Evolutionary conservation across 192 early-diverging fungal species (phyloP).

Genomic region (Glomus cerebriforme): DNA sequence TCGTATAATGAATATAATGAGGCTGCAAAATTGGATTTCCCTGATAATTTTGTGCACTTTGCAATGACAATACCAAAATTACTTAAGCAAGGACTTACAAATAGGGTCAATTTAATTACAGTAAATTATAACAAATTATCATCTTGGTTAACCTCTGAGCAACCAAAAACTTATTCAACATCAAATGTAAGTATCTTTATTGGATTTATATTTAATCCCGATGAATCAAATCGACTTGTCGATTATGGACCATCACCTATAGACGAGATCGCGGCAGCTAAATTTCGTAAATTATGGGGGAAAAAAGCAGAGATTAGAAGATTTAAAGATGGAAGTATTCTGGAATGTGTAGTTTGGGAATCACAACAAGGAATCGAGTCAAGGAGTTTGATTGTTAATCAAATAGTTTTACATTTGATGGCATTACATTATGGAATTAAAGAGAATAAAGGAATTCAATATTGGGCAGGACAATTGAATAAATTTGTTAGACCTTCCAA

Average conservation of each 20-base stretch:
- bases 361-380: conserved; percentile 57
- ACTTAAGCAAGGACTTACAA: conserved; percentile 50
- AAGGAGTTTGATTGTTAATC: conserved; percentile 72
- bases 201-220: conserved; percentile 74
- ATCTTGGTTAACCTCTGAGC: conserved; percentile 46
- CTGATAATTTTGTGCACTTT: conserved; percentile 50
- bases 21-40: conserved; percentile 44
- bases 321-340: conserved; percentile 92
- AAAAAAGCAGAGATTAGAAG: conserved; percentile 83
- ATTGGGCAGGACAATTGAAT: conserved; percentile 72
- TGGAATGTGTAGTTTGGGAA: conserved; percentile 87
- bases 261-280: conserved; percentile 60
- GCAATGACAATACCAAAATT: conserved; percentile 47
- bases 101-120: conserved; percentile 50
- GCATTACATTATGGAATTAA: conserved; percentile 67
- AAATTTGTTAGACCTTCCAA: conserved; percentile 59
- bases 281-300: conserved; percentile 89
- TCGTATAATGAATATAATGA: conserved; percentile 37
- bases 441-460: conserved; percentile 45
- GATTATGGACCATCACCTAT: conserved; percentile 88
- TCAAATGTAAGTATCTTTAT: conserved; percentile 54
- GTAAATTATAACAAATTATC: conserved; percentile 40
- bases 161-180: conserved; percentile 31
- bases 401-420: conserved; percentile 79
- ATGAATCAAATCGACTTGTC: conserved; percentile 69